phyloP scores from a whole-genome alignment of 345 rosid genomes.

The Eutrema heterophyllum region DNA sequence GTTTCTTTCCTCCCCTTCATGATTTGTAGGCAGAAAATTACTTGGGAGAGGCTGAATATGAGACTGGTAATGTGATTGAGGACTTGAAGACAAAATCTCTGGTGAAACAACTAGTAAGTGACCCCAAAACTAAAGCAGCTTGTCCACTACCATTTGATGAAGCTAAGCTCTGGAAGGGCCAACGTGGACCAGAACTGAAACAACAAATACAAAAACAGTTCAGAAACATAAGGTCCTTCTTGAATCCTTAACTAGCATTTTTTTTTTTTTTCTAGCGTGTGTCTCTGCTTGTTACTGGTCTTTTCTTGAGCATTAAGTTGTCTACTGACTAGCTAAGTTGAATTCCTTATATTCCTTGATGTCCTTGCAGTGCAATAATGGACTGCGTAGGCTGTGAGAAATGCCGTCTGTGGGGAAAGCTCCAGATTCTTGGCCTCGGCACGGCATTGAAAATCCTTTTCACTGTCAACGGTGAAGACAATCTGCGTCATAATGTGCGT shows the following conservation, averaged over 20 bases:
- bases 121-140: conserved; percentile 77
- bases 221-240: conserved; percentile 78
- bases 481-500: conserved; percentile 52
- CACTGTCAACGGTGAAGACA: conserved; percentile 62
- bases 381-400: conserved; percentile 98
- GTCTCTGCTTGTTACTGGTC: neutral
- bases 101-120: conserved; percentile 66
- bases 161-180: conserved; percentile 95
- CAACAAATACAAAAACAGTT: conserved; percentile 76
- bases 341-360: neutral
- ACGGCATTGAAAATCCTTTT: conserved; percentile 90
- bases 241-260: neutral
- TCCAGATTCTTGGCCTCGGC: conserved; percentile 94
- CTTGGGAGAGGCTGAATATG: conserved; percentile 84
- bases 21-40: conserved; percentile 63
- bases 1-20: neutral
- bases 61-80: conserved; percentile 71
- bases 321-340: conserved; percentile 5
- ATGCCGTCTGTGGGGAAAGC: conserved; percentile 98
- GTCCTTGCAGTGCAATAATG: conserved; percentile 74
- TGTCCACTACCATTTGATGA: conserved; percentile 96
- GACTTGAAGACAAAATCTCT: conserved; percentile 81
- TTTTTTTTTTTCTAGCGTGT: neutral
- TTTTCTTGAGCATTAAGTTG: neutral
- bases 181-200: conserved; percentile 90